phyloP scores from a whole-genome alignment of 73 alveolate genomes.

The Tetrahymena borealis region DNA sequence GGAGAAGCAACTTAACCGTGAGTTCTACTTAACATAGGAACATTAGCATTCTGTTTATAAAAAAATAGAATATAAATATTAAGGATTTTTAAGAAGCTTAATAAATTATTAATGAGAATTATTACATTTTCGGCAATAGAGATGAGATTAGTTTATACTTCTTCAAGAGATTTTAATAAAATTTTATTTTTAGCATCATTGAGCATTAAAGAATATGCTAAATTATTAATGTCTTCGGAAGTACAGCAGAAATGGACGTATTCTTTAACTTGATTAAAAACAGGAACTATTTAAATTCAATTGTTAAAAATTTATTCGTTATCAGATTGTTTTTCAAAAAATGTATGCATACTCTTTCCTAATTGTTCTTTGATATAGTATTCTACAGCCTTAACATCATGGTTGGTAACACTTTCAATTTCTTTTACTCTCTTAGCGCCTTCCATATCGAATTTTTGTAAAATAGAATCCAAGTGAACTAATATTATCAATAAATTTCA shows the following conservation, averaged over 20 bases:
- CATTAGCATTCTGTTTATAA: constrained; percentile 37
- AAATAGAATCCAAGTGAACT: constrained; percentile 46
- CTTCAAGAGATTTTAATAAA: constrained; percentile 45
- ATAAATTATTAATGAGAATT: background rate
- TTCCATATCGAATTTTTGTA: constrained; percentile 43
- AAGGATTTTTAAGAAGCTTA: too few species aligned
- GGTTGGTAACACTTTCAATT: constrained; percentile 75
- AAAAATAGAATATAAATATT: background rate
- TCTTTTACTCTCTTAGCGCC: constrained; percentile 68
- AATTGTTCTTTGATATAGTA: constrained; percentile 75
- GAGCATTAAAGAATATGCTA: constrained; percentile 79
- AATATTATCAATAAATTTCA: background rate
- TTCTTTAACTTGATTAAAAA: constrained; percentile 55
- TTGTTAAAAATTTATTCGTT: background rate
- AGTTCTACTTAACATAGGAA: constrained; percentile 85
- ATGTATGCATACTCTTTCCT: constrained; percentile 24
- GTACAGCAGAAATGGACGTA: constrained; percentile 86
- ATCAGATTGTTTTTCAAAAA: background rate
- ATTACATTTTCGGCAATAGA: constrained; percentile 31
- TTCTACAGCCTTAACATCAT: constrained; percentile 86
- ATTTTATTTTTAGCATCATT: constrained; percentile 46
- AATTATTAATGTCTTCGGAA: constrained; percentile 83
- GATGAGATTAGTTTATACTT: constrained; percentile 31
- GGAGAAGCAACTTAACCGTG: constrained; percentile 94
- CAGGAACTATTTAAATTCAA: constrained; percentile 2